Percentiles rank a stretch among this genome's conserved stretches.
These are phyloP conservation scores for Vigna hirtella DNA, from an alignment of 306 rosid species.

Conservation along the genomic window DNA sequence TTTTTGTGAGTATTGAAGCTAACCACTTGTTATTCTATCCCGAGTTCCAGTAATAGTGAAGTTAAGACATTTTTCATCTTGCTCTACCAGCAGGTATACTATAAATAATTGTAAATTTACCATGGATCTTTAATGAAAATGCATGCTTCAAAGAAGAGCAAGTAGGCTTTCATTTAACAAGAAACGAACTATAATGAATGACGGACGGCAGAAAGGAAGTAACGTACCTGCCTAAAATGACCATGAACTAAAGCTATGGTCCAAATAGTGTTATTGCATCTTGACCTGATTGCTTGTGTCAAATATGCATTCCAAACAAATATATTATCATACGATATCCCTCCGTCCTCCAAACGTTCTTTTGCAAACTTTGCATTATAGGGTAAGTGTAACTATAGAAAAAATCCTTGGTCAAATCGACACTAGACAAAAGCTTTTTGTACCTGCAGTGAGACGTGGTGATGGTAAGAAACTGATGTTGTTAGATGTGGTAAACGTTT, in stretches of 20 bases:
- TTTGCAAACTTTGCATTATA: conserved; percentile 95
- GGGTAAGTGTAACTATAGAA: conserved; percentile 97
- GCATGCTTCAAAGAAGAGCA: conserved; percentile 20
- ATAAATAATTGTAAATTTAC: conserved; percentile 1
- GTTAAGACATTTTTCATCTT: conserved; percentile 8
- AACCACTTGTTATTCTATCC: too few relatives aligned
- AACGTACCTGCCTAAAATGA: conserved; percentile 85
- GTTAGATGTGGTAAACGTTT: not conserved
- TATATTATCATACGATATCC: conserved; percentile 83
- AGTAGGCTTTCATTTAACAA: conserved; percentile 4
- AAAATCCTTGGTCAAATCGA: conserved; percentile 94
- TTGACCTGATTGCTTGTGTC: conserved; percentile 83
- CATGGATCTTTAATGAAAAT: conserved; percentile 20
- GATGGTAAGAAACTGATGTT: not conserved
- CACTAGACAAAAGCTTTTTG: conserved; percentile 88
- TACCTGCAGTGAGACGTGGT: conserved; percentile 62
- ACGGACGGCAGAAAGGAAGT: conserved; percentile 15
- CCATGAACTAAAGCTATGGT: conserved; percentile 97
- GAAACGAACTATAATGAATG: not conserved
- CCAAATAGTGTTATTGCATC: conserved; percentile 92
- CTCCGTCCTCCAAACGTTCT: conserved; percentile 65
- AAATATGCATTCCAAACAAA: conserved; percentile 97
- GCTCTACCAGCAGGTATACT: conserved; percentile 1
- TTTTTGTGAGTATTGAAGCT: too few relatives aligned
- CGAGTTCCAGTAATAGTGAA: not conserved